phyloP scores from a whole-genome alignment of 1,139 yeast genomes.

The Candida mesenterica region DNA sequence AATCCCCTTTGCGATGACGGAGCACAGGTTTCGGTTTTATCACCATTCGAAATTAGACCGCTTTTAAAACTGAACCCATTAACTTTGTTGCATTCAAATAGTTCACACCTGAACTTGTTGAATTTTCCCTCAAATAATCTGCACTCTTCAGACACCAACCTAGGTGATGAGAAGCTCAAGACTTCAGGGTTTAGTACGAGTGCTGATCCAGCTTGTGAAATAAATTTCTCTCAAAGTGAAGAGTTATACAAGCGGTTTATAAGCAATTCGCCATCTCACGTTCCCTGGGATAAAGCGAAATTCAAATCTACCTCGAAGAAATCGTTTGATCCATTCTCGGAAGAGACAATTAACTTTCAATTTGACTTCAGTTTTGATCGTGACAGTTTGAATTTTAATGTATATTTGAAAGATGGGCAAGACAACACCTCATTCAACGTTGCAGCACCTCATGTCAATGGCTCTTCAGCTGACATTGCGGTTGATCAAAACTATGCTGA shows the following conservation, averaged over 20 bases:
- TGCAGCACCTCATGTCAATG: not conserved
- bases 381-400: constrained; percentile 9
- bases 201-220: too few species aligned
- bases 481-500: constrained; percentile 1
- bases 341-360: not conserved
- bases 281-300: too few species aligned
- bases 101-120: constrained; percentile 2
- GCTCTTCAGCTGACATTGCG: not conserved
- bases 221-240: too few species aligned
- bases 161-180: not conserved
- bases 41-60: not conserved
- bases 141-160: not conserved
- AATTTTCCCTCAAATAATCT: not conserved
- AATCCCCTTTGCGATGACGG: not conserved
- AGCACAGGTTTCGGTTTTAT: not conserved
- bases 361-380: constrained; percentile 10
- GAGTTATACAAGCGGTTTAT: not conserved
- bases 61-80: too few species aligned
- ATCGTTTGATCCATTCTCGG: not conserved
- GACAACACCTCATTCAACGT: not conserved
- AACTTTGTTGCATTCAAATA: constrained; percentile 1
- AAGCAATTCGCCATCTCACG: not conserved
- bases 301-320: too few species aligned
- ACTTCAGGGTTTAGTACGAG: too few species aligned
- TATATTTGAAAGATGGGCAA: not conserved